A percentile compares a stretch with the other conserved stretches of the same genome.
Evolutionary conservation across 2,329 filamentous ascomycete genomes (phyloP).

Genomic region (Colletotrichum lini): DNA sequence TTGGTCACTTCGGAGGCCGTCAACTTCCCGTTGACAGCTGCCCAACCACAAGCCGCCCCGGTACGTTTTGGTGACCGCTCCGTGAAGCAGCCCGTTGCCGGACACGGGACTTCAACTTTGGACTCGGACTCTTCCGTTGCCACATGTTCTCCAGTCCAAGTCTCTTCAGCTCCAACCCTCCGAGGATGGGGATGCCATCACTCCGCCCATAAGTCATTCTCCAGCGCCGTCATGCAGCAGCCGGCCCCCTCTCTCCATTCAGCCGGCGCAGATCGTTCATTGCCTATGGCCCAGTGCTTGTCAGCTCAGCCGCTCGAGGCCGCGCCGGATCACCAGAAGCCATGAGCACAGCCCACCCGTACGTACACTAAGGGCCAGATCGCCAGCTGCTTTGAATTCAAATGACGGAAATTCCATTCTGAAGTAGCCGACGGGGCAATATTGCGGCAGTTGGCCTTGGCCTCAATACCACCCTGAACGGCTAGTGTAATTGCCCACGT

Average conservation of each 20-base stretch:
- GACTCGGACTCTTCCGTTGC: neutral
- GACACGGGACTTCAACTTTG: neutral
- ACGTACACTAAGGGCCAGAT: neutral
- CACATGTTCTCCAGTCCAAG: neutral
- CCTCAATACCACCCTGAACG: neutral
- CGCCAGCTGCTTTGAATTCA: neutral
- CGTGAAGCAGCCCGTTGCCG: neutral
- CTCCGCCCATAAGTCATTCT: neutral
- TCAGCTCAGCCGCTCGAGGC: neutral
- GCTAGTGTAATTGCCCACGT: neutral
- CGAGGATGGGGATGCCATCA: neutral
- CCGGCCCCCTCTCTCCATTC: constrained; percentile 4
- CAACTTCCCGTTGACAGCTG: constrained; percentile 10
- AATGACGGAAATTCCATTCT: neutral
- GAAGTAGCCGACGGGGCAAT: constrained; percentile 8
- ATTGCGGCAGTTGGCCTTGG: neutral
- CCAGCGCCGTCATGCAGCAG: neutral
- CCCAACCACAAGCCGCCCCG: neutral
- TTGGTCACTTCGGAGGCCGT: constrained; percentile 1
- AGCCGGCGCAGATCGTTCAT: constrained; percentile 21
- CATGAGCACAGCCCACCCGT: neutral
- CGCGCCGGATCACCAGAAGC: neutral
- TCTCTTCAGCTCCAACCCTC: neutral
- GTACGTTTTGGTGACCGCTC: neutral
- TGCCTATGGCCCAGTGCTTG: too few species aligned